Evolutionary conservation across 129 eudicot genomes (phyloP), one percentile per base, ranked within the genome.

Genomic region (Scalesia atractyloides): DNA sequence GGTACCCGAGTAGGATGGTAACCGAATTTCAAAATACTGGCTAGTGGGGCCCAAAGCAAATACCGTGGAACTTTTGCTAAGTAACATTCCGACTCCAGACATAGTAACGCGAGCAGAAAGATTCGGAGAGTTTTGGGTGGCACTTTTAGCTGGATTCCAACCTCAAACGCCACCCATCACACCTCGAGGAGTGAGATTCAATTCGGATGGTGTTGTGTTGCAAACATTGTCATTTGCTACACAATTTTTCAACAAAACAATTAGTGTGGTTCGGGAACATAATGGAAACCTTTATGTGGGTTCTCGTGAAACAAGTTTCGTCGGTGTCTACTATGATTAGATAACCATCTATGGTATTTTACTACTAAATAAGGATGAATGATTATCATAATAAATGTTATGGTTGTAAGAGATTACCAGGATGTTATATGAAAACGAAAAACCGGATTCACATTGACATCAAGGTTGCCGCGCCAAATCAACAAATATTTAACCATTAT

Each of bases 41-140:
- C 44, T 72, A 8, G 62, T 26, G 9, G 83, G 83, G 10, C 70
- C 26, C 7, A 66, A 39, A 50, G 75, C 70, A 48, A 66, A 79
- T 73, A 73, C 70, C 1, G 41, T 37, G 1, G 79, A 73, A 39
- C 8, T 73, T 58, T 34, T 79, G 57, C 7, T 76, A 9, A 48
- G 17, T 37, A 7, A 4, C 3, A 10, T 5, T 14, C 74, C 74
- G 34, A 72, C 56, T 33, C 79, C 74, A 0, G 60, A 73, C 7
- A 72, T 63, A 12, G 46, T 79, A 20, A 66, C 48, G 47, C 62
- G 68, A 1, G 68, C 78, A 9, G 46, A 0, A 11, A 73, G 20
- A 9, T 3, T 0, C 0, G 74, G 79, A 11, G 79, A 79, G 69
- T 79, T 79, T 73, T 72, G 79, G 83, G 73, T 72, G 47, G 83